Evolutionary conservation across 2,329 filamentous ascomycete genomes (phyloP), one percentile per base, ranked within the genome.

Genomic region (Fusarium setosum): DNA sequence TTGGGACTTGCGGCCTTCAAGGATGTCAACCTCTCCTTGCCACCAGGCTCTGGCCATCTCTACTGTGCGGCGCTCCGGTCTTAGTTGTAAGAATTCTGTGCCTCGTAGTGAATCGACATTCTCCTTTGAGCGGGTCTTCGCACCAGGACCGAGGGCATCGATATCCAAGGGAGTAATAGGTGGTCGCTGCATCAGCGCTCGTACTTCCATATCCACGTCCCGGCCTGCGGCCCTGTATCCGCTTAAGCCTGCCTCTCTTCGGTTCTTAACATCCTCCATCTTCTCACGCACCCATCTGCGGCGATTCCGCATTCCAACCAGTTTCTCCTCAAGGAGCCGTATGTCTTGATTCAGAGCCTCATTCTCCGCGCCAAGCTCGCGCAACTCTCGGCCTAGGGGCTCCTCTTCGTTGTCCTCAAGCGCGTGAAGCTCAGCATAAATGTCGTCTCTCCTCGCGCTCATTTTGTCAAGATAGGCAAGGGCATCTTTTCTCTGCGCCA

Each of bases 1-100:
- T 23, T 84, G 82, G 9, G 77, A 71, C 63, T 86, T 87, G 58
- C 85, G 85, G 41, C 80, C 78, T 48, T 88, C 79, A 3, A 92
- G 78, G 0, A 86, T 77, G 1, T 77, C 77, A 2, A 89, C 80
- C 67, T 94, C 90, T 6, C 84, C 83, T 53, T 86, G 83, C 88
- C 90, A 94, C 83, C 91, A 92, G 13, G 89, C 84, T 59, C 83
- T 86, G 0, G 91, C 91, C 88, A 94, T 90, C 13, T 87, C 86
- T 2, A 90, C 74, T 0, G 91, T 94, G 44, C 91, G 82, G 17
- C 90, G 83, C 67, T 90, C 87, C 0, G 88, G 84, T 1, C 88
- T 85, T 8, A 93, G 79, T 3, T 82, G 80, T 32, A 90, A 73
- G 53, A 92, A 92, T 32, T 87, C 85, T 4, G 77, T 59, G 0